phyloP scores from a whole-genome alignment of 495 filamentous ascomycete species.

The Xylaria intraflava region DNA sequence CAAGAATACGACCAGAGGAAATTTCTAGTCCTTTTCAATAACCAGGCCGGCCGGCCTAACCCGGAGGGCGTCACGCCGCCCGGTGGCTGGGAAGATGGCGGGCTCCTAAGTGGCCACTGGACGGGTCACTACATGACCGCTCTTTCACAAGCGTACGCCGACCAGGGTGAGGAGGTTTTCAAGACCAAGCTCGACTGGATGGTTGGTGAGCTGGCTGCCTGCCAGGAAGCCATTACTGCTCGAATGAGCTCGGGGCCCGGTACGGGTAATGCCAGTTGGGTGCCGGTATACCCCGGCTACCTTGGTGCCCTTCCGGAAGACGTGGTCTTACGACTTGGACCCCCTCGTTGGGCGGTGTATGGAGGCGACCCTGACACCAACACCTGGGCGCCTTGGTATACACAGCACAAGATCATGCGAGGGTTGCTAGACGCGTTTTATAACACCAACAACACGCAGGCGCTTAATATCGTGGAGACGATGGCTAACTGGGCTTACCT shows the following conservation, averaged over 20 bases:
- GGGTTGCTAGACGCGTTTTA: slow-evolving; percentile 20
- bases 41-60: slow-evolving; percentile 17
- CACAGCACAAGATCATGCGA: slow-evolving; percentile 20
- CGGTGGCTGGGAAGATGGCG: slow-evolving; percentile 21
- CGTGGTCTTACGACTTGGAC: slow-evolving; percentile 17
- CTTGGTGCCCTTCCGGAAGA: slow-evolving; percentile 20
- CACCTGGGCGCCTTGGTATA: slow-evolving; percentile 21
- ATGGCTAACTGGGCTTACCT: slow-evolving; percentile 23
- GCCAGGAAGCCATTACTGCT: slow-evolving; percentile 17
- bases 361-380: slow-evolving; percentile 9
- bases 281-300: slow-evolving; percentile 16
- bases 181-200: slow-evolving; percentile 20
- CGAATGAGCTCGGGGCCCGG: slow-evolving; percentile 7
- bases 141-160: slow-evolving; percentile 20
- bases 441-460: slow-evolving; percentile 17
- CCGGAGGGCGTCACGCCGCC: slow-evolving; percentile 12
- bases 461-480: slow-evolving; percentile 10
- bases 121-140: slow-evolving; percentile 19
- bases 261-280: slow-evolving; percentile 11
- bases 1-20: slow-evolving; percentile 12
- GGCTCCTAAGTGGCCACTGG: slow-evolving; percentile 20
- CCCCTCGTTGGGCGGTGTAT: slow-evolving; percentile 20
- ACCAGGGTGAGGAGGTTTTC: slow-evolving; percentile 16
- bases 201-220: slow-evolving; percentile 13
- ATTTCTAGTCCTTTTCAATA: slow-evolving; percentile 19